These are phyloP conservation scores for Periconia sp. DNA, from an alignment of 2,329 filamentous ascomycete species.

Conservation along the genomic window DNA sequence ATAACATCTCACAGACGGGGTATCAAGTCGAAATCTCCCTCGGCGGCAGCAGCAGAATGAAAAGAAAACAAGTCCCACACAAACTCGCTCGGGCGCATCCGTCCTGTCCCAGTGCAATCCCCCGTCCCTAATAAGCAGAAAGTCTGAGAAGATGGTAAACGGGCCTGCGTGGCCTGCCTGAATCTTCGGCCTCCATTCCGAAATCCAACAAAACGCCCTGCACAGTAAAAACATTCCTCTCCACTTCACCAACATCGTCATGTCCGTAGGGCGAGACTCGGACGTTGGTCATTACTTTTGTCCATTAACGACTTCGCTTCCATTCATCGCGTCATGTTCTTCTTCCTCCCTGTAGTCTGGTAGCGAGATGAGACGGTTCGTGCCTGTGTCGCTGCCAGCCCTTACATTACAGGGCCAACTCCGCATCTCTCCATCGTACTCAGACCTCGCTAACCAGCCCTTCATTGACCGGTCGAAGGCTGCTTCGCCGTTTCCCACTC, in stretches of 20 bases:
- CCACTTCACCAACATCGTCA: no score
- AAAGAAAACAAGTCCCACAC: conserved; percentile 1
- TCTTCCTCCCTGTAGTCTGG: conserved; percentile 2
- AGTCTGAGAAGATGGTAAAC: no score
- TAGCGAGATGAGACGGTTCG: conserved; percentile 14
- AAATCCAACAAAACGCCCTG: no score
- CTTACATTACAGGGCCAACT: conserved; percentile 13
- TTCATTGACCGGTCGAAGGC: conserved; percentile 19
- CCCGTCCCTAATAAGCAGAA: no score
- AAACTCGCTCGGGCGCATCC: no score
- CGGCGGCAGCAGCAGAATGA: conserved; percentile 3
- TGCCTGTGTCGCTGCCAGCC: conserved; percentile 13
- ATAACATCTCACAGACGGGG: conserved; percentile 20
- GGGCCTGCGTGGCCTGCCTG: no score
- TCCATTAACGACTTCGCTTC: conserved; percentile 3
- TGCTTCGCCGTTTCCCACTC: conserved; percentile 61
- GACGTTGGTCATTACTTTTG: conserved; percentile 11
- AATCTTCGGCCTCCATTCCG: no score
- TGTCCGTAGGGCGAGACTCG: no score
- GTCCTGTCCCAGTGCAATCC: no score
- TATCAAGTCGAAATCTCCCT: conserved; percentile 37
- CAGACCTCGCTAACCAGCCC: conserved; percentile 9
- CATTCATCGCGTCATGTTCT: conserved; percentile 3
- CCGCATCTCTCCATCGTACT: background rate
- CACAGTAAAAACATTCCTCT: no score